phyloP scores from a whole-genome alignment of 108 stramenopile species.

The Cyclotella sp. region DNA sequence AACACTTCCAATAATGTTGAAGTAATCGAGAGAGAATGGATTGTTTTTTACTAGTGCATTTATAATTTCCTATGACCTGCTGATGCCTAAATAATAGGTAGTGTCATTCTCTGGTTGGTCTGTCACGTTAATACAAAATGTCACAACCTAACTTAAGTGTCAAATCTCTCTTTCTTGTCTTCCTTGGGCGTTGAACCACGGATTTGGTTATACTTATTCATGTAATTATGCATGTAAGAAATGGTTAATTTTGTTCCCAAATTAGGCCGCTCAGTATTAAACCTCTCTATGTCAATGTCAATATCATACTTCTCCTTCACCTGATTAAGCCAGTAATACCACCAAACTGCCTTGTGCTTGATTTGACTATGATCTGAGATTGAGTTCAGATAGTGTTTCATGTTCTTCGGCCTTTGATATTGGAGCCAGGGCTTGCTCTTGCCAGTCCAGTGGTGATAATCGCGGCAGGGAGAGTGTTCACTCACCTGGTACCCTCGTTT shows the following conservation, averaged over 20 bases:
- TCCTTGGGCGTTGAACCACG: no score
- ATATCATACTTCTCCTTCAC: neutral
- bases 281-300: constrained; percentile 2
- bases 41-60: no score
- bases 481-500: constrained; percentile 1
- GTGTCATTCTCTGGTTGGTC: no score
- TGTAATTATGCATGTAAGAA: constrained; percentile 5
- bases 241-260: neutral
- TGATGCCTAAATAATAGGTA: no score
- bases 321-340: neutral
- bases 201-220: neutral
- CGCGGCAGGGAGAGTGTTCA: constrained; percentile 34
- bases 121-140: no score
- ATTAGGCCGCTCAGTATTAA: neutral
- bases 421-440: constrained; percentile 52
- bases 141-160: no score
- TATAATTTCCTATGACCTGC: no score
- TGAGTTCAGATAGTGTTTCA: neutral
- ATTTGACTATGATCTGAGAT: neutral
- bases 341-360: neutral
- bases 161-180: no score
- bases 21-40: no score
- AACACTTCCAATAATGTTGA: no score
- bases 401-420: neutral
- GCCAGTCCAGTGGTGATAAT: constrained; percentile 55